Evolutionary conservation across 78 protist genomes (phyloP).

Genomic region (Dictyostelium intermedium): DNA sequence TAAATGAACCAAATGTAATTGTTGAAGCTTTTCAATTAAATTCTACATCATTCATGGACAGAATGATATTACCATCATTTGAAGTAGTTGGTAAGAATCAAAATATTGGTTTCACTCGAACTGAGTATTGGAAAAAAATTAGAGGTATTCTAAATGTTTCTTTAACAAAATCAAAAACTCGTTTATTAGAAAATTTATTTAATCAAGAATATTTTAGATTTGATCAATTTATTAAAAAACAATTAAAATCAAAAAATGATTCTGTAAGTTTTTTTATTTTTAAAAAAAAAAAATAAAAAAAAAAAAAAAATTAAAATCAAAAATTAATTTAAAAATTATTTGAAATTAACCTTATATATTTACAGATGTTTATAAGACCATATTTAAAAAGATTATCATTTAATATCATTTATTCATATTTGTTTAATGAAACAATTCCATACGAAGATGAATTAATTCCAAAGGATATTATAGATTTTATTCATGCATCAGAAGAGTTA

Average conservation of each 20-base stretch:
- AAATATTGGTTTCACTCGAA: conserved; percentile 27
- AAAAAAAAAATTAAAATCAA: neutral
- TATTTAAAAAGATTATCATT: conserved; percentile 28
- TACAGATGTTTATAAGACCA: conserved; percentile 32
- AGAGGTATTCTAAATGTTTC: conserved; percentile 5
- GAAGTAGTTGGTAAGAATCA: conserved; percentile 25
- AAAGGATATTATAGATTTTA: neutral
- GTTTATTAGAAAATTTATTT: conserved; percentile 8
- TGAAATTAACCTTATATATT: too few relatives aligned
- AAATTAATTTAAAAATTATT: neutral
- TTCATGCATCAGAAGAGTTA: neutral
- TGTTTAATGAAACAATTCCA: conserved; percentile 6
- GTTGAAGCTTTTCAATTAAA: neutral
- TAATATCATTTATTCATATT: conserved; percentile 19
- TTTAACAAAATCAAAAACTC: conserved; percentile 25
- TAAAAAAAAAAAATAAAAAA: too few relatives aligned
- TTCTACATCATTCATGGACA: neutral
- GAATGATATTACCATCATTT: conserved; percentile 9
- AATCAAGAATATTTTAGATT: conserved; percentile 13
- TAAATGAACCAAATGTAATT: conserved; percentile 42
- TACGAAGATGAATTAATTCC: neutral
- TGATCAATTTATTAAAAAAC: neutral
- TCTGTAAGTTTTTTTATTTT: neutral
- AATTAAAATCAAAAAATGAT: neutral
- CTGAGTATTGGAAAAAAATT: conserved; percentile 16